Conservation (phyloP, 2,329 filamentous ascomycete genomes). For the Aspergillus ruber region DNA sequence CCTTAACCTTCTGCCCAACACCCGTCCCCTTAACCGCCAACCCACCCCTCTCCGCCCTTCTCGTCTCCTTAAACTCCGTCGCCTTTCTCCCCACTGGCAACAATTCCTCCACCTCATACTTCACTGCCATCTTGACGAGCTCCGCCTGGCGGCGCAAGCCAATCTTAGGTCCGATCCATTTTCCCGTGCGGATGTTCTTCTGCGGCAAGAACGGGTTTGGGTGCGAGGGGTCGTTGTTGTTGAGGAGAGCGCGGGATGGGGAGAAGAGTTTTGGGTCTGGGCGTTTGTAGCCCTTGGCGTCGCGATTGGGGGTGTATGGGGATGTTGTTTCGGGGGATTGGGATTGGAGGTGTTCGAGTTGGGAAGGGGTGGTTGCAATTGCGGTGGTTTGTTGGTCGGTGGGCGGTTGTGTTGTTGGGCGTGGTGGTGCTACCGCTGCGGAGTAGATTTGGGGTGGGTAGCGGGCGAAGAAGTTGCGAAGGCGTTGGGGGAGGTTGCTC, state of each 20-base stretch:
- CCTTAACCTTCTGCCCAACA: conserved; percentile 89
- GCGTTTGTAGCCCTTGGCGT: conserved; percentile 35
- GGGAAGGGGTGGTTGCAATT: neutral
- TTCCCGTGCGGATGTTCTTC: conserved; percentile 70
- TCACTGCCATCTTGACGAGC: conserved; percentile 74
- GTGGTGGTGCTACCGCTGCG: conserved; percentile 25
- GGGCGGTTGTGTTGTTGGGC: conserved; percentile 22
- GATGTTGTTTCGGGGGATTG: conserved; percentile 13
- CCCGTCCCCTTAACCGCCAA: conserved; percentile 86
- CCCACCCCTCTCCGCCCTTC: conserved; percentile 65
- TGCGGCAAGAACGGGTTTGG: conserved; percentile 75
- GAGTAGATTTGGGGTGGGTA: conserved; percentile 65
- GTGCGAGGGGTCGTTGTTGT: conserved; percentile 39
- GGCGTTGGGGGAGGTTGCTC: conserved; percentile 59
- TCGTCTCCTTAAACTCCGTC: conserved; percentile 59
- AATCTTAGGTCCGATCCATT: conserved; percentile 76
- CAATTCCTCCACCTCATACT: conserved; percentile 73
- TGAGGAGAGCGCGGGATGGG: conserved; percentile 27
- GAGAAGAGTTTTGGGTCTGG: conserved; percentile 26
- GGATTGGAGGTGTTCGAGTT: conserved; percentile 5
- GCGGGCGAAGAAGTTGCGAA: conserved; percentile 80
- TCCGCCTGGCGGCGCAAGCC: conserved; percentile 85
- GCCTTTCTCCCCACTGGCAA: conserved; percentile 72
- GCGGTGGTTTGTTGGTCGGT: conserved; percentile 6
- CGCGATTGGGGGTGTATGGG: conserved; percentile 35